Evolutionary conservation across 371 early-diverging fungal species (phyloP).

Genomic region (Sporodiniella umbellata): DNA sequence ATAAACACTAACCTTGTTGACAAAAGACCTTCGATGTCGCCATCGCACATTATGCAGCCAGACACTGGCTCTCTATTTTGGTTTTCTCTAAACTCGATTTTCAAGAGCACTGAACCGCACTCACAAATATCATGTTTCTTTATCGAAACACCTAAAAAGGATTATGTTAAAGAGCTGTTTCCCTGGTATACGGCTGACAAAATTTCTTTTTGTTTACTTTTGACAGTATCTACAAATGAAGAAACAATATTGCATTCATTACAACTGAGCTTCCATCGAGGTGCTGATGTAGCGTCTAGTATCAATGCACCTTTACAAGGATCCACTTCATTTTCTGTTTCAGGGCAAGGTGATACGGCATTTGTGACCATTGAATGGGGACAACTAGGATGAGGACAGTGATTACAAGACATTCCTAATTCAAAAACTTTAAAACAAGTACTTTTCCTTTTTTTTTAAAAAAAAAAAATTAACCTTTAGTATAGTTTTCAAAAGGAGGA

Average conservation of each 20-base stretch:
- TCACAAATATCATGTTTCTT: constrained; percentile 34
- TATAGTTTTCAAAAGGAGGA: constrained; percentile 51
- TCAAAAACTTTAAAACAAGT: background rate
- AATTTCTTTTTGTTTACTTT: constrained; percentile 19
- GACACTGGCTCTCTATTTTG: constrained; percentile 33
- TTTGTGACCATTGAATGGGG: constrained; percentile 46
- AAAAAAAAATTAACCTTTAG: too few relatives aligned
- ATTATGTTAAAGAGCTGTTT: background rate
- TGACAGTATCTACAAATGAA: constrained; percentile 41
- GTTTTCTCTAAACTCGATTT: constrained; percentile 49
- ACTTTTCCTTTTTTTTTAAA: too few relatives aligned
- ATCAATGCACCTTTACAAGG: constrained; percentile 44
- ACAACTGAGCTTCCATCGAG: constrained; percentile 52
- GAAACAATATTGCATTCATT: constrained; percentile 51
- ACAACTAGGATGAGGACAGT: constrained; percentile 52
- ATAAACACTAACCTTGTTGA: constrained; percentile 28
- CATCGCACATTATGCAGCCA: constrained; percentile 51
- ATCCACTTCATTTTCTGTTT: constrained; percentile 27
- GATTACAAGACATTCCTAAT: constrained; percentile 47
- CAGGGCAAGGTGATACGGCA: constrained; percentile 46
- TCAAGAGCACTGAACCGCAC: constrained; percentile 36
- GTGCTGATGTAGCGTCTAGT: constrained; percentile 53
- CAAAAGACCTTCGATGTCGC: constrained; percentile 39
- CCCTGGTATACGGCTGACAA: background rate
- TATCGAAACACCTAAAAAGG: constrained; percentile 28